Evolutionary conservation across 2,329 filamentous ascomycete species (phyloP), one percentile per base, ranked within the genome.

Genomic region (Rhexocercosporidium sp.): DNA sequence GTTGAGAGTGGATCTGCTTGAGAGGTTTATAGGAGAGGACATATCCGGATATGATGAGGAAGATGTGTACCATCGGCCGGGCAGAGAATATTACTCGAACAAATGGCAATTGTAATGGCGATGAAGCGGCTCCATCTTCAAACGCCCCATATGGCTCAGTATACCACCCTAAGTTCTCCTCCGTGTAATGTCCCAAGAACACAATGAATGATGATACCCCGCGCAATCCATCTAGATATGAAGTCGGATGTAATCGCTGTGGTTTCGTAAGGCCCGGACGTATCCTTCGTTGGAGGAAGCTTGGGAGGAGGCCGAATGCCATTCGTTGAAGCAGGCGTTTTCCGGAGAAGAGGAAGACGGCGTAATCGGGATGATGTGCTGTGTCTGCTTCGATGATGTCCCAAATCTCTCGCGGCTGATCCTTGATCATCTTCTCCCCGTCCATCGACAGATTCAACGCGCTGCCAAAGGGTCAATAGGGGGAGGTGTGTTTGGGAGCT

Each of bases 11-110:
- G 8, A 82, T 78, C 37, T 78, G 76, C 62, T 78, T 77, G 29
- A 85, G 73, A 1, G 82, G 80, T 69, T 82, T 82, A 70, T 80
- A 79, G 8, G 82, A 79, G 25, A 85, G 77, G 3, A 80, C 82
- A 68, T 82, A 84, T 44, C 83, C 83, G 1, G 82, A 84, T 41
- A 85, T 82, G 70, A 85, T 79, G 74, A 85, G 85, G 74, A 85
- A 85, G 56, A 85, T 79, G 71, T 83, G 80, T 2, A 85, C 83
- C 81, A 83, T 82, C 9, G 82, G 81, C 20, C 80, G 78, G 20
- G 82, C 82, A 18, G 80, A 80, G 80, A 82, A 68, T 22, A 83
- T 63, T 31, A 83, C 75, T 62, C 82, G 79, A 8, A 83, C 14
- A 60, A 82, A 81, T 1, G 83, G 83, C 16, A 84, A 74, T 72